Conservation (phyloP, 2,329 filamentous ascomycete species). For the Paecilomyces formosus region DNA sequence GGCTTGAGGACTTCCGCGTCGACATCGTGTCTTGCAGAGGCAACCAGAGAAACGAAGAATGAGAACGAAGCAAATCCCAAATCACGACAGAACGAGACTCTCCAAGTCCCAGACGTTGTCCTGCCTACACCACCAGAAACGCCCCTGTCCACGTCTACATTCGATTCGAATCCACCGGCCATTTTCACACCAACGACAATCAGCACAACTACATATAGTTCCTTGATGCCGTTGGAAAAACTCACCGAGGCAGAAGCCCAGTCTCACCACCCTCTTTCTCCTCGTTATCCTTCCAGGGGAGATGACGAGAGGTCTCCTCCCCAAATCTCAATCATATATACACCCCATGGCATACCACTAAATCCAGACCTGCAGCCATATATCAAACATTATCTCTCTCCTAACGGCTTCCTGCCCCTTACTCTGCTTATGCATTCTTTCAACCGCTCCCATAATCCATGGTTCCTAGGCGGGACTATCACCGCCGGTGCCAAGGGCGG, state of each 20-base stretch:
- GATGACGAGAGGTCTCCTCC: constrained; percentile 22
- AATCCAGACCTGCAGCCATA: constrained; percentile 39
- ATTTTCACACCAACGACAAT: constrained; percentile 1
- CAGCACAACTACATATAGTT: not conserved
- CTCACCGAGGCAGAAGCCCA: too few relatives aligned
- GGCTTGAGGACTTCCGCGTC: not conserved
- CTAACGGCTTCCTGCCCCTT: constrained; percentile 19
- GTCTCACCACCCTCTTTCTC: not conserved
- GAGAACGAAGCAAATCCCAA: not conserved
- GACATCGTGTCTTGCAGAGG: not conserved
- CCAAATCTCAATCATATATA: constrained; percentile 39
- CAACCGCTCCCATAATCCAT: constrained; percentile 45
- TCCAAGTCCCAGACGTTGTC: not conserved
- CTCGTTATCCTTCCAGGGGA: not conserved
- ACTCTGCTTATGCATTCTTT: constrained; percentile 47
- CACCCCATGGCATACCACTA: constrained; percentile 31
- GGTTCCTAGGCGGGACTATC: constrained; percentile 48
- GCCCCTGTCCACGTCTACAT: not conserved
- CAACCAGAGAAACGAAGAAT: not conserved
- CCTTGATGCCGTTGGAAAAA: too few relatives aligned
- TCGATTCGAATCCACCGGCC: constrained; percentile 1
- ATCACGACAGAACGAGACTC: not conserved
- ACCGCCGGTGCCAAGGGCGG: constrained; percentile 44
- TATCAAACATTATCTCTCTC: constrained; percentile 41
- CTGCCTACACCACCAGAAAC: not conserved